A percentile compares a stretch with the other conserved stretches of the same genome.
Conservation (phyloP, 768 basidiomycete genomes). For the Rickenella mellea region DNA sequence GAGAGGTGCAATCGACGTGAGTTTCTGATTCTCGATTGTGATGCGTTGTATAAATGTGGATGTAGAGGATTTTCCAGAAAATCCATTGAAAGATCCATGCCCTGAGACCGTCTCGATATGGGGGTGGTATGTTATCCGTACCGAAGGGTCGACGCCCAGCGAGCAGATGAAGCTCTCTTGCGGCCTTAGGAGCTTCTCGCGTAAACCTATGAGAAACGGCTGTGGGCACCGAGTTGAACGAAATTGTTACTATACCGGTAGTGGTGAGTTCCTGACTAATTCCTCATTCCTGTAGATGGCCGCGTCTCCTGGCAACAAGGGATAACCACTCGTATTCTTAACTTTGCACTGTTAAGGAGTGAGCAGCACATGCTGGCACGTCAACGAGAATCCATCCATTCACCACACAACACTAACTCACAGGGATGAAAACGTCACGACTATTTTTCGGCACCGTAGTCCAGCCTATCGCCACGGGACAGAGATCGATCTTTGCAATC, state of each 20-base stretch:
- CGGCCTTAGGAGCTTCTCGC: slow-evolving; percentile 32
- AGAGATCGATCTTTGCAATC: too few species aligned
- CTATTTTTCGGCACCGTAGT: slow-evolving; percentile 40
- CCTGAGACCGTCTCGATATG: slow-evolving; percentile 2
- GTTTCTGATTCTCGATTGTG: slow-evolving; percentile 9
- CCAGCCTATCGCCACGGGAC: too few species aligned
- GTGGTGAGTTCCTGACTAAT: slow-evolving; percentile 43
- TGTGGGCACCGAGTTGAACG: too few species aligned
- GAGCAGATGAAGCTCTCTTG: slow-evolving; percentile 46
- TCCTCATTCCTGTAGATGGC: slow-evolving; percentile 47
- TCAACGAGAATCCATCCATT: too few species aligned
- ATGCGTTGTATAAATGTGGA: slow-evolving; percentile 9
- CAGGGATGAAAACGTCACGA: slow-evolving; percentile 38
- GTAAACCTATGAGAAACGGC: too few species aligned
- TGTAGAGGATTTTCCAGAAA: slow-evolving; percentile 5
- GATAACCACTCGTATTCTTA: slow-evolving; percentile 49
- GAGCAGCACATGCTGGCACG: too few species aligned
- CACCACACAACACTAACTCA: too few species aligned
- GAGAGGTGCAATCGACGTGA: slow-evolving; percentile 3
- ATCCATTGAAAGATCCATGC: too few species aligned
- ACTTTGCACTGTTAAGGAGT: slow-evolving; percentile 43
- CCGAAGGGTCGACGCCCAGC: slow-evolving; percentile 30
- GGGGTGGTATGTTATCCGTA: slow-evolving; percentile 25
- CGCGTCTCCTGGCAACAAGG: slow-evolving; percentile 43
- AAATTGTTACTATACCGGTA: slow-evolving; percentile 18